Evolutionary conservation across 176 grass and related monocot species (phyloP).

Genomic region (Oryza glumipatula): DNA sequence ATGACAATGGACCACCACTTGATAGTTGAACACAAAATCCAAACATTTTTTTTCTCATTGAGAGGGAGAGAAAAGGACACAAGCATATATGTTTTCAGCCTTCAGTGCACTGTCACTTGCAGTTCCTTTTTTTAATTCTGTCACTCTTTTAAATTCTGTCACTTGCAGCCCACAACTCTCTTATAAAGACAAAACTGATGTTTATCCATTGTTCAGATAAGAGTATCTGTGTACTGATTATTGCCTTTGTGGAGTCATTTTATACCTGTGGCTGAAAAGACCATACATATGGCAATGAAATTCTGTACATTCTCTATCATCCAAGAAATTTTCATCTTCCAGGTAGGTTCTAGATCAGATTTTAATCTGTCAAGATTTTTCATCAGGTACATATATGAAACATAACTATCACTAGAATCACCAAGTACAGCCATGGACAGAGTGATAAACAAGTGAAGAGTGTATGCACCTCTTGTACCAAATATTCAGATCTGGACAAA

Average conservation of each 20-base stretch:
- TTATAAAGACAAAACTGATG: too few relatives aligned
- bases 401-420: slow-evolving; percentile 1
- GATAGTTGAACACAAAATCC: background rate
- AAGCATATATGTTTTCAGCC: background rate
- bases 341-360: background rate
- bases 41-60: background rate
- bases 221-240: background rate
- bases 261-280: background rate
- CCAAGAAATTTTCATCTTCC: background rate
- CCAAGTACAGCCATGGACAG: background rate
- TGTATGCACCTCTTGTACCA: background rate
- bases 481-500: background rate
- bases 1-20: slow-evolving; percentile 8
- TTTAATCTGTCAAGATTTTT: background rate
- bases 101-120: background rate
- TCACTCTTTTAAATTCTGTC: too few relatives aligned
- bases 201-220: too few relatives aligned
- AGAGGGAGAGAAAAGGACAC: background rate
- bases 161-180: too few relatives aligned
- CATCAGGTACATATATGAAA: too few relatives aligned
- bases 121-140: too few relatives aligned
- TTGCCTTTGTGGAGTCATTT: background rate
- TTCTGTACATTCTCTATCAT: too few relatives aligned
- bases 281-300: background rate
- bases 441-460: background rate